Evolutionary conservation across 1,139 yeast genomes (phyloP).

Genomic region (Candida sp.): DNA sequence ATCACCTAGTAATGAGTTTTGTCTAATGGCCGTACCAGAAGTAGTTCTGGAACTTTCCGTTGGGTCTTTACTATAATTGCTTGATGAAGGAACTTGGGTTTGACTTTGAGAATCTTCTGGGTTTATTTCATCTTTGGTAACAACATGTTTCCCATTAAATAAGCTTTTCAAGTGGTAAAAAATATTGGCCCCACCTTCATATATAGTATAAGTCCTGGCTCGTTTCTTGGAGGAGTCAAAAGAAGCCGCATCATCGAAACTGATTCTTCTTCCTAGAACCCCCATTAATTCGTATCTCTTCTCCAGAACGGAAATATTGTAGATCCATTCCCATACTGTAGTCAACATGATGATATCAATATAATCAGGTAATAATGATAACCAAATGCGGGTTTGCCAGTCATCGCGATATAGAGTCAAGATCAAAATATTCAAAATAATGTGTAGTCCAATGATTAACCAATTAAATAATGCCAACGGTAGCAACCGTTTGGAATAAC

Average conservation of each 20-base stretch:
- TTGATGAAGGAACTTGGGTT: background rate
- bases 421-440: constrained; percentile 26
- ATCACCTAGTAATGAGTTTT: background rate
- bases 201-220: constrained; percentile 3
- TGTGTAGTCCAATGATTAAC: constrained; percentile 25
- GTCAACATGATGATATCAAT: constrained; percentile 38
- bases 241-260: constrained; percentile 33
- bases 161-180: background rate
- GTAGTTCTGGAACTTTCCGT: background rate
- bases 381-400: constrained; percentile 39
- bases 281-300: constrained; percentile 41
- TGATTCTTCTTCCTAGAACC: constrained; percentile 46
- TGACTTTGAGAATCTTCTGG: background rate
- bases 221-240: constrained; percentile 5
- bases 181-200: constrained; percentile 12
- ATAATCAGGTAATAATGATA: constrained; percentile 31
- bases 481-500: constrained; percentile 33
- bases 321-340: constrained; percentile 52
- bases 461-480: constrained; percentile 42
- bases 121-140: background rate
- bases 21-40: background rate
- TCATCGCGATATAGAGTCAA: constrained; percentile 20
- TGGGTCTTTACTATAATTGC: background rate
- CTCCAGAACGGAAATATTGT: constrained; percentile 39
- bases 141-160: background rate